A percentile compares a stretch with the other conserved stretches of the same genome.
Evolutionary conservation across 2,329 filamentous ascomycete species (phyloP).

Genomic region (Myriosclerotinia scirpicola): DNA sequence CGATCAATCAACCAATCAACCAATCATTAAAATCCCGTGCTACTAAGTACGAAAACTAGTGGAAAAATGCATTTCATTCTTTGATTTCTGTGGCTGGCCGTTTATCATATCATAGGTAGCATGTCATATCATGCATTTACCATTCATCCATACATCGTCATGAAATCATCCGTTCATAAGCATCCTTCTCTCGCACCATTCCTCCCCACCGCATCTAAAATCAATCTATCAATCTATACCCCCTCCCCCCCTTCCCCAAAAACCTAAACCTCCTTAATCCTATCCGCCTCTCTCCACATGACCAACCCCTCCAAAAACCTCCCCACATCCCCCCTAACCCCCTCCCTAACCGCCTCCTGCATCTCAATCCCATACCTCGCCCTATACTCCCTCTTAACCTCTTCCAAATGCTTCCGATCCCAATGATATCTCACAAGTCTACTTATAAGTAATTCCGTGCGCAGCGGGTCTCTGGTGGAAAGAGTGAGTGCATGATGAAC

Average conservation of each 20-base stretch:
- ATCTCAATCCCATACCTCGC: conserved; percentile 74
- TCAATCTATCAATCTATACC: not conserved
- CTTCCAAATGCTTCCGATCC: conserved; percentile 79
- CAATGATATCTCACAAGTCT: conserved; percentile 88
- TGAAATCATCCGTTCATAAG: not conserved
- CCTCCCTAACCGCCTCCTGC: conserved; percentile 75
- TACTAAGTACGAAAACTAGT: too few species aligned
- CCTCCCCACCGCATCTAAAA: not conserved
- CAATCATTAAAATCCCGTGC: too few species aligned
- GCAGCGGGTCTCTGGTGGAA: conserved; percentile 62
- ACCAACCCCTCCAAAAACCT: conserved; percentile 72
- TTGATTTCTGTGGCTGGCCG: not conserved
- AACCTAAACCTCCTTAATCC: conserved; percentile 50
- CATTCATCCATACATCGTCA: not conserved
- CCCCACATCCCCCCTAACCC: conserved; percentile 74
- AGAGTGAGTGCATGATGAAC: conserved; percentile 85
- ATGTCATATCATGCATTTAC: not conserved
- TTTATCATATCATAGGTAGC: not conserved
- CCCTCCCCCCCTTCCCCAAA: not conserved
- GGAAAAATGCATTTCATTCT: not conserved
- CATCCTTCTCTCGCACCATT: not conserved
- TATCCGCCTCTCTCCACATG: conserved; percentile 59
- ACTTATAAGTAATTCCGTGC: conserved; percentile 84
- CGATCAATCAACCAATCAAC: too few species aligned
- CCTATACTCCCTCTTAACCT: conserved; percentile 76